Evolutionary conservation across 331 rosid species (phyloP), one percentile per base, ranked within the genome.

Genomic region (Saraca asoca): DNA sequence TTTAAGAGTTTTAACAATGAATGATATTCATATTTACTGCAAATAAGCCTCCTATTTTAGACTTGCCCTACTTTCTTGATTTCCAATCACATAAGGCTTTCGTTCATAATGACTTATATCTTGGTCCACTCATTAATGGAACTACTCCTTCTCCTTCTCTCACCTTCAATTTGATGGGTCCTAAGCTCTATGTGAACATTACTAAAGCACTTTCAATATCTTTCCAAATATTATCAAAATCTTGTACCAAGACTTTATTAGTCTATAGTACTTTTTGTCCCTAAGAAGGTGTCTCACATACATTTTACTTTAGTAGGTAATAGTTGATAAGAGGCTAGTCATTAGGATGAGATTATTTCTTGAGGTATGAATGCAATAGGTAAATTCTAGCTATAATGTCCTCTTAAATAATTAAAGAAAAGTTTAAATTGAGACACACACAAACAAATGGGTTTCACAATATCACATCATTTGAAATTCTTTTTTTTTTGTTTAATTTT

Each of bases 291-390:
- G 14, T 17, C 12, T 50, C 38, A 18, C 44, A 46, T 29, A n/a
- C n/a, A n/a, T 14, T 44, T 33, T 31, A 10, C 9, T 39, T 48
- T 65, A 12, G 14, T 77, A 89, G 95, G 96, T 93, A 39, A 74
- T 62, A 18, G 87, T 80, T 17, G 95, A 82, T 17, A 74, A 66
- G 58, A 84, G 79, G 51, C 98, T 97, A 9, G 80, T 94, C 52
- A 94, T 89, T 5, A 97, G 98, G 20, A 78, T 94, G 88, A 81
- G 97, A 13, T 80, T 94, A 71, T 86, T 82, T 77, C 96, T 94
- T 24, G 98, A 94, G 80, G 97, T 86, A 83, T 79, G 90, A 85
- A 83, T 77, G 84, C 80, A 90, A 90, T 83, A 89, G 93, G 98
- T 89, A 46, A 51, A 17, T 68, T 56, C 17, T 46, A 11, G 0